phyloP scores from a whole-genome alignment of 176 grass and related monocot species.

The Paspalum vaginatum region DNA sequence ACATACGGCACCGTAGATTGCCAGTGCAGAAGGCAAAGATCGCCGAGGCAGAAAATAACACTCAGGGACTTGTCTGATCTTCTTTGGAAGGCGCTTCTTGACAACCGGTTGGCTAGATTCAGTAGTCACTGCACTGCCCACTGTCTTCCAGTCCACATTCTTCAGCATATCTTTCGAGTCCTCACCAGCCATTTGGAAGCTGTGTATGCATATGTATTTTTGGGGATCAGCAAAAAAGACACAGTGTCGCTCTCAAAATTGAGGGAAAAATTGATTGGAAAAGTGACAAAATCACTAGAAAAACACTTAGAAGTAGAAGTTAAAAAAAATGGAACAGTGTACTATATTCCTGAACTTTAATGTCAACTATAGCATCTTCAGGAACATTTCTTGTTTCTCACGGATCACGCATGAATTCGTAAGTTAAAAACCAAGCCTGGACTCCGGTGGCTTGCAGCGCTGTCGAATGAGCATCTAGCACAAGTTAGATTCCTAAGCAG shows the following conservation, averaged over 20 bases:
- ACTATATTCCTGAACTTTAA: background rate
- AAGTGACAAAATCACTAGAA: no score
- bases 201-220: background rate
- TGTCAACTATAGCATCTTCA: background rate
- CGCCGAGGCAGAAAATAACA: constrained; percentile 80
- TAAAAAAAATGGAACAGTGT: no score
- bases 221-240: background rate
- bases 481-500: no score
- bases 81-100: constrained; percentile 90
- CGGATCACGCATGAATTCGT: background rate
- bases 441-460: no score
- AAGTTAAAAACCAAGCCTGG: background rate
- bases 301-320: no score
- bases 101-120: constrained; percentile 53
- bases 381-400: background rate
- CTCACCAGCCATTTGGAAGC: constrained; percentile 47
- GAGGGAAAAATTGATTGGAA: no score
- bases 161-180: constrained; percentile 75
- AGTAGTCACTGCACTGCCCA: constrained; percentile 42
- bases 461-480: no score
- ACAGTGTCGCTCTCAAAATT: background rate
- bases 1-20: constrained; percentile 60
- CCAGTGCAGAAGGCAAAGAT: constrained; percentile 68
- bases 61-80: constrained; percentile 88
- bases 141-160: constrained; percentile 73